phyloP scores from a whole-genome alignment of 2,329 filamentous ascomycete genomes.

The Fusarium foetens region DNA sequence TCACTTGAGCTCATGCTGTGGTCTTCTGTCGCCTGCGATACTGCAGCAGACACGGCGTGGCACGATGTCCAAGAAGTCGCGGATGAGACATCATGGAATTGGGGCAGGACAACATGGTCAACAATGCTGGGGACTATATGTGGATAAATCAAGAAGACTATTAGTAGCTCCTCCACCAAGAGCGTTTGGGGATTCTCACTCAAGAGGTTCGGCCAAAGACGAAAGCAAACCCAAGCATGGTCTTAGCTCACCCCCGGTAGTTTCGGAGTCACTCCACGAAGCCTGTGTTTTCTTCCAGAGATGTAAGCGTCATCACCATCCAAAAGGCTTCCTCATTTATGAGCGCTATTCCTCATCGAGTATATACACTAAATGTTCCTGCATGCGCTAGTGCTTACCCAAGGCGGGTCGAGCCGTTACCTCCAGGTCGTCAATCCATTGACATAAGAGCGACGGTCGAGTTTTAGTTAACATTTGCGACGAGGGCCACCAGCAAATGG shows the following conservation, averaged over 20 bases:
- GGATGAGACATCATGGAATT: neutral
- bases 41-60: neutral
- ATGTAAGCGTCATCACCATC: neutral
- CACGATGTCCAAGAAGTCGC: neutral
- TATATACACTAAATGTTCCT: neutral
- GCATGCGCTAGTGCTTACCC: neutral
- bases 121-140: constrained; percentile 7
- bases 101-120: neutral
- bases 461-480: neutral
- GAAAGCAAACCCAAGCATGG: neutral
- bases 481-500: neutral
- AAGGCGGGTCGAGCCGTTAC: neutral
- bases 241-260: neutral
- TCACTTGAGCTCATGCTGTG: neutral
- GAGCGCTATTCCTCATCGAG: neutral
- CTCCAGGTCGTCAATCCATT: neutral
- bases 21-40: neutral
- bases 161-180: neutral
- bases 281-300: neutral
- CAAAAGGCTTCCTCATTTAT: neutral
- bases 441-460: neutral
- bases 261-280: neutral
- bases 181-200: too few relatives aligned
- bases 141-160: neutral
- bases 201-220: neutral